These are phyloP conservation scores for Yamadazyma sp. DNA, from an alignment of 805 yeast species.

Conservation along the genomic window DNA sequence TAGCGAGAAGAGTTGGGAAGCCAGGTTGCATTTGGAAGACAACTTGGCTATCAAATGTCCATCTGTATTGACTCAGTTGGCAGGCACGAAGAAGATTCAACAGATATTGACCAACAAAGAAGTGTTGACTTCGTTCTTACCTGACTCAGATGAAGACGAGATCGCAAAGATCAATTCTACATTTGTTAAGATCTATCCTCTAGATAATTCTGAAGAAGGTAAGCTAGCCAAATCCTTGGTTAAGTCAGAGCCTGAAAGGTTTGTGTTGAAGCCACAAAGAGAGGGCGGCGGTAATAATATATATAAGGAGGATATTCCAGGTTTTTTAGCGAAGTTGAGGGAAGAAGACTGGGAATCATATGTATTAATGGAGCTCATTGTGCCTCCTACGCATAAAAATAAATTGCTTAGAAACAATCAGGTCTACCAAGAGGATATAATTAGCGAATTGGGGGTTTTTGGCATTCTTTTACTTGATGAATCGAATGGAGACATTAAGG, in stretches of 20 bases:
- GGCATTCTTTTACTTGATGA: constrained; percentile 81
- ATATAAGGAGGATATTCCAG: constrained; percentile 83
- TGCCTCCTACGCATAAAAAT: constrained; percentile 70
- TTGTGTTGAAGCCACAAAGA: constrained; percentile 93
- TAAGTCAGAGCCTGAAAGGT: constrained; percentile 59
- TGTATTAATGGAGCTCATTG: constrained; percentile 89
- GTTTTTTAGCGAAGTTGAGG: constrained; percentile 56
- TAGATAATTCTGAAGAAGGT: constrained; percentile 72
- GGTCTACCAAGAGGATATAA: constrained; percentile 66
- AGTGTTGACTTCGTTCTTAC: constrained; percentile 49
- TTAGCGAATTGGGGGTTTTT: constrained; percentile 89
- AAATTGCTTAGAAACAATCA: constrained; percentile 68
- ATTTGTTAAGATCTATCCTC: constrained; percentile 84
- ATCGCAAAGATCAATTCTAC: constrained; percentile 50
- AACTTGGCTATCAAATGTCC: constrained; percentile 90
- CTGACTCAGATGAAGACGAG: constrained; percentile 26
- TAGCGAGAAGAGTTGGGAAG: constrained; percentile 68
- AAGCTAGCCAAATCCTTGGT: constrained; percentile 56
- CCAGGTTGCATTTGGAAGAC: constrained; percentile 69
- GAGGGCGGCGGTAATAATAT: constrained; percentile 99
- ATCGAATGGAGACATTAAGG: constrained; percentile 50
- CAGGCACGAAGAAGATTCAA: constrained; percentile 94
- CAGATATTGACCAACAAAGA: constrained; percentile 70
- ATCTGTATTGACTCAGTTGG: constrained; percentile 78
- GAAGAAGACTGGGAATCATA: constrained; percentile 85